Percentiles rank a stretch among this genome's conserved stretches.
Evolutionary conservation across 495 filamentous ascomycete species (phyloP).

Genomic region (Apodospora peruviana): DNA sequence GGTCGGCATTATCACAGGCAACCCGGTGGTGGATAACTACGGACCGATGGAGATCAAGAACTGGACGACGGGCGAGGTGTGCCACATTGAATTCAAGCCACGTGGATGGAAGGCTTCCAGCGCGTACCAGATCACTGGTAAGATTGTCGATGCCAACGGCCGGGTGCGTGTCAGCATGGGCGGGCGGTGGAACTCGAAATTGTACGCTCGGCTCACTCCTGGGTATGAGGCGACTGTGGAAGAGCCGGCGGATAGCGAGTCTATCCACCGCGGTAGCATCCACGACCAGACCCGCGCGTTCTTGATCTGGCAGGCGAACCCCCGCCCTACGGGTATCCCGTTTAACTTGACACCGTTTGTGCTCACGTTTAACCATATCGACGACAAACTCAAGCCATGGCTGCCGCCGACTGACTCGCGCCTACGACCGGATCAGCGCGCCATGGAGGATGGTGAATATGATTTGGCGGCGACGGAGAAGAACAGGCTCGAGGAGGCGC

Average conservation of each 20-base stretch:
- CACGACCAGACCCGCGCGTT: slow-evolving; percentile 64
- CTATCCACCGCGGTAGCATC: slow-evolving; percentile 35
- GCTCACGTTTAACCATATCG: slow-evolving; percentile 84
- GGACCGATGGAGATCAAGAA: slow-evolving; percentile 97
- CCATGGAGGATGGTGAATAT: slow-evolving; percentile 97
- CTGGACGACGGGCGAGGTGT: slow-evolving; percentile 87
- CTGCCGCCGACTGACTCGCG: slow-evolving; percentile 90
- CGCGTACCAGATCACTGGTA: slow-evolving; percentile 81
- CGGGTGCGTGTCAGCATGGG: slow-evolving; percentile 81
- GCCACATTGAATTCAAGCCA: slow-evolving; percentile 89
- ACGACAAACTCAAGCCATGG: slow-evolving; percentile 63
- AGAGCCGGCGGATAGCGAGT: slow-evolving; percentile 41
- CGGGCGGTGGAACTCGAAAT: slow-evolving; percentile 94
- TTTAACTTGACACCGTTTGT: slow-evolving; percentile 98
- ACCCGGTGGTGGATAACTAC: slow-evolving; percentile 96
- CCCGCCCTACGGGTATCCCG: slow-evolving; percentile 75
- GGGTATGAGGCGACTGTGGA: slow-evolving; percentile 74
- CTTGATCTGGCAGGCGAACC: slow-evolving; percentile 85
- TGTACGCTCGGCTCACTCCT: slow-evolving; percentile 88
- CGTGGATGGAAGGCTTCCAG: slow-evolving; percentile 91
- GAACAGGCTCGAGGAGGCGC: slow-evolving; percentile 90
- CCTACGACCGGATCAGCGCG: slow-evolving; percentile 88
- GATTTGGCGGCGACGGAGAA: slow-evolving; percentile 90
- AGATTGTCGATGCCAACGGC: slow-evolving; percentile 69
- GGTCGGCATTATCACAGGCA: slow-evolving; percentile 94